Evolutionary conservation across 352 stramenopile species (phyloP).

Genomic region (Phytopythium vexans): DNA sequence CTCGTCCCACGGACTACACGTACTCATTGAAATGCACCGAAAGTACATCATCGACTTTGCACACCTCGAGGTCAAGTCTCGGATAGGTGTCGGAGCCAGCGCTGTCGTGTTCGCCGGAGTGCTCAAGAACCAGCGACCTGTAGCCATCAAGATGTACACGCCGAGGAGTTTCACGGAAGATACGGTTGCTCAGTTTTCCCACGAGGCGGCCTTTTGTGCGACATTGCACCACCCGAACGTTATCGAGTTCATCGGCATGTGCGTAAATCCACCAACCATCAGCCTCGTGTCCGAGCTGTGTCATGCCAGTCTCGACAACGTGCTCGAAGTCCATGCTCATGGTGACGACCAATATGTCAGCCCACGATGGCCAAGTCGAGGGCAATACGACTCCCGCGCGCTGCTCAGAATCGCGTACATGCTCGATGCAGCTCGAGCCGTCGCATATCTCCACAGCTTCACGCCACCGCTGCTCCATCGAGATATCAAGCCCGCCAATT

Average conservation of each 20-base stretch:
- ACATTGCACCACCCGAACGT: slow-evolving; percentile 40
- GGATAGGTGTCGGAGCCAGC: slow-evolving; percentile 25
- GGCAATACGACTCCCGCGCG: not conserved
- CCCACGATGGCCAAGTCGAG: slow-evolving; percentile 19
- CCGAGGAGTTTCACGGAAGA: slow-evolving; percentile 25
- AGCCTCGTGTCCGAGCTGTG: slow-evolving; percentile 43
- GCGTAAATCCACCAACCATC: slow-evolving; percentile 37
- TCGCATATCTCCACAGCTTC: slow-evolving; percentile 71
- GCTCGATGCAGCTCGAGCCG: slow-evolving; percentile 50
- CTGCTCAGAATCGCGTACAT: slow-evolving; percentile 57
- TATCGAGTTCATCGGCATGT: slow-evolving; percentile 36
- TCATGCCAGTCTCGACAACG: slow-evolving; percentile 21
- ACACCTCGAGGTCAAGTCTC: slow-evolving; percentile 30
- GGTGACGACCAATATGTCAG: slow-evolving; percentile 1
- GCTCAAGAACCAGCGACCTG: slow-evolving; percentile 27
- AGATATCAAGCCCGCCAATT: slow-evolving; percentile 67
- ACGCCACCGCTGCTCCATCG: slow-evolving; percentile 57
- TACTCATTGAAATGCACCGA: slow-evolving; percentile 51
- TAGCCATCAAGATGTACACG: slow-evolving; percentile 47
- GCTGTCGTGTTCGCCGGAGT: slow-evolving; percentile 30
- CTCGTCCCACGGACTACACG: slow-evolving; percentile 36
- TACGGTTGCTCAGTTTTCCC: slow-evolving; percentile 33
- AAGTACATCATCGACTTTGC: slow-evolving; percentile 58
- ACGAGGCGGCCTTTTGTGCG: slow-evolving; percentile 35
- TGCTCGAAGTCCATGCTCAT: slow-evolving; percentile 13